Evolutionary conservation across 305 asterid species (phyloP).

Genomic region (Solanum aculeatissimum): DNA sequence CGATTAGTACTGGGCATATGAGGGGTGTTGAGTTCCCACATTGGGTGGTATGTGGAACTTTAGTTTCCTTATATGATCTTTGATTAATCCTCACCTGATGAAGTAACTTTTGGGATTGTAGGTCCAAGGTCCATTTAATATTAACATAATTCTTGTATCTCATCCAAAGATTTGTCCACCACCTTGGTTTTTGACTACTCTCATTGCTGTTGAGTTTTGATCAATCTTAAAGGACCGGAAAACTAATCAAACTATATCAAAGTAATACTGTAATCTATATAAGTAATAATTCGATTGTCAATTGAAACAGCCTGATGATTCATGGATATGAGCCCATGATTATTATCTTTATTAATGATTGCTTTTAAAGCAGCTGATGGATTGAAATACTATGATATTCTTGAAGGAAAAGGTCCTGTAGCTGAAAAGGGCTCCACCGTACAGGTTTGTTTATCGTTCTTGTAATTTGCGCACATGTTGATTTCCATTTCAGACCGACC

Average conservation of each 20-base stretch:
- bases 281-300: not conserved
- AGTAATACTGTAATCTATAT: not conserved
- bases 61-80: not conserved
- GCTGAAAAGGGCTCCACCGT: constrained; percentile 73
- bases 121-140: not conserved
- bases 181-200: not conserved
- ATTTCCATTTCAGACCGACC: constrained; percentile 1
- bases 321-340: not conserved
- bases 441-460: constrained; percentile 32
- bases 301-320: not conserved
- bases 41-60: not conserved
- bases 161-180: not conserved
- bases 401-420: constrained; percentile 78
- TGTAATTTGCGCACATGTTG: not conserved
- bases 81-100: not conserved
- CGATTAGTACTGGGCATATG: not conserved
- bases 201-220: not conserved
- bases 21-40: not conserved
- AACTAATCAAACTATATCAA: not conserved
- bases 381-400: constrained; percentile 66
- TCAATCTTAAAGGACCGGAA: not conserved
- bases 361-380: constrained; percentile 62
- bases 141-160: not conserved
- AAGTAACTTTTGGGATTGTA: not conserved
- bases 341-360: constrained; percentile 1